These are phyloP conservation scores for Suillus clintonianus DNA, from an alignment of 768 basidiomycete genomes.

Conservation along the genomic window DNA sequence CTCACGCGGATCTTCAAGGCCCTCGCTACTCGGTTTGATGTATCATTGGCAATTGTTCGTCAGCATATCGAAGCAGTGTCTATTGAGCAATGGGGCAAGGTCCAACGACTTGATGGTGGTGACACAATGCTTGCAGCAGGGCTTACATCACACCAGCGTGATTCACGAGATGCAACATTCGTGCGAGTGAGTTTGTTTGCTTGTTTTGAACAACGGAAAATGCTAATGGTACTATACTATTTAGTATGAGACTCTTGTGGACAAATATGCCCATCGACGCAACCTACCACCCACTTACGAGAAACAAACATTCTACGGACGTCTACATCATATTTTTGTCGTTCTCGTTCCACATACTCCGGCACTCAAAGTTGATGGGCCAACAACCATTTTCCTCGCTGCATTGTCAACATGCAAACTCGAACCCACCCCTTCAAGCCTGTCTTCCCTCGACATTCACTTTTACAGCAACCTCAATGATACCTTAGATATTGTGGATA, in stretches of 20 bases:
- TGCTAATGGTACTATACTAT: neutral
- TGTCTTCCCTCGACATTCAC: neutral
- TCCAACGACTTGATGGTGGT: neutral
- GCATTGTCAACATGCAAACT: neutral
- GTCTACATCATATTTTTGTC: neutral
- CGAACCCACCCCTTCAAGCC: neutral
- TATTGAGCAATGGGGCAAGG: constrained; percentile 3
- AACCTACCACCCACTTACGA: neutral
- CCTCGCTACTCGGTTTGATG: neutral
- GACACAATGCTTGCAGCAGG: neutral
- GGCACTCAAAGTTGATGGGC: neutral
- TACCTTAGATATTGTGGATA: too few relatives aligned
- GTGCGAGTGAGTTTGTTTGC: neutral
- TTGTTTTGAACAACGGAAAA: neutral
- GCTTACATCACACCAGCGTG: neutral
- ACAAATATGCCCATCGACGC: neutral
- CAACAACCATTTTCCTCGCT: neutral
- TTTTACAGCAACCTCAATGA: neutral
- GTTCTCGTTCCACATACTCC: neutral
- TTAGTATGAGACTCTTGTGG: neutral
- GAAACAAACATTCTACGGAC: too few relatives aligned
- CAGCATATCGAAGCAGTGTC: neutral
- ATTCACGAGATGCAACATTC: neutral
- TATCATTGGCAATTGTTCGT: neutral
- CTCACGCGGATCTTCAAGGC: neutral